Evolutionary conservation across 2,329 filamentous ascomycete species (phyloP).

Genomic region (Trichoderma koningii): DNA sequence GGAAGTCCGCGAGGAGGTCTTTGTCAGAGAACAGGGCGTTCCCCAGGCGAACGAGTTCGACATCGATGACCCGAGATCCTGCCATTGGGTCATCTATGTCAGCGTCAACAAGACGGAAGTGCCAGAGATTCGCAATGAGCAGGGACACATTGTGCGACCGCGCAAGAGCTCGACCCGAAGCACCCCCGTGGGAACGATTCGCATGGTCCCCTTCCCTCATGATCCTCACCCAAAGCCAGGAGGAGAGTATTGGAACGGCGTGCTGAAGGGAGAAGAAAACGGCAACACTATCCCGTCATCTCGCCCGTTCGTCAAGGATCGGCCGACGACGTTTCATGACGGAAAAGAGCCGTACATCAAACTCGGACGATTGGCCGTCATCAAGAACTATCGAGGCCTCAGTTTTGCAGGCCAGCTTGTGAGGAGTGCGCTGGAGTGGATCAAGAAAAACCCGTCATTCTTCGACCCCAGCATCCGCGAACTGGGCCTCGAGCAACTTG

Average conservation of each 20-base stretch:
- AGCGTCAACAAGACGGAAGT: conserved; percentile 55
- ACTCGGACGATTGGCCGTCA: conserved; percentile 74
- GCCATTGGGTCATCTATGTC: conserved; percentile 87
- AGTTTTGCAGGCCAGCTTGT: conserved; percentile 68
- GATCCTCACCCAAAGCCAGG: conserved; percentile 60
- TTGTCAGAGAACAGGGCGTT: conserved; percentile 60
- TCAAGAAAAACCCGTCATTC: conserved; percentile 58
- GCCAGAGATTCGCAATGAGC: conserved; percentile 48
- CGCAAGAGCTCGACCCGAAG: conserved; percentile 48
- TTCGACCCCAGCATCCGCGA: conserved; percentile 55
- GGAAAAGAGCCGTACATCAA: conserved; percentile 77
- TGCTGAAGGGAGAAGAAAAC: conserved; percentile 38
- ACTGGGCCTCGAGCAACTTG: conserved; percentile 48
- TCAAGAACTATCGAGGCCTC: conserved; percentile 64
- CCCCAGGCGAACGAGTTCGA: conserved; percentile 74
- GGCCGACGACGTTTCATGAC: conserved; percentile 56
- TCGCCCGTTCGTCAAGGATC: conserved; percentile 41
- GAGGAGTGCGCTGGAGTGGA: conserved; percentile 68
- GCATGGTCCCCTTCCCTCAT: conserved; percentile 81
- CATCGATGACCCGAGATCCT: conserved; percentile 73
- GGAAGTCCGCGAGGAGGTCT: conserved; percentile 62
- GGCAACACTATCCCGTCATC: conserved; percentile 5
- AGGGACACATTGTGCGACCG: conserved; percentile 45
- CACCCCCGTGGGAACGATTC: conserved; percentile 69
- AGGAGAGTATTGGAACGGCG: conserved; percentile 51